Conservation (phyloP, 2,329 filamentous ascomycete species). For the Microsporum ferrugineum region DNA sequence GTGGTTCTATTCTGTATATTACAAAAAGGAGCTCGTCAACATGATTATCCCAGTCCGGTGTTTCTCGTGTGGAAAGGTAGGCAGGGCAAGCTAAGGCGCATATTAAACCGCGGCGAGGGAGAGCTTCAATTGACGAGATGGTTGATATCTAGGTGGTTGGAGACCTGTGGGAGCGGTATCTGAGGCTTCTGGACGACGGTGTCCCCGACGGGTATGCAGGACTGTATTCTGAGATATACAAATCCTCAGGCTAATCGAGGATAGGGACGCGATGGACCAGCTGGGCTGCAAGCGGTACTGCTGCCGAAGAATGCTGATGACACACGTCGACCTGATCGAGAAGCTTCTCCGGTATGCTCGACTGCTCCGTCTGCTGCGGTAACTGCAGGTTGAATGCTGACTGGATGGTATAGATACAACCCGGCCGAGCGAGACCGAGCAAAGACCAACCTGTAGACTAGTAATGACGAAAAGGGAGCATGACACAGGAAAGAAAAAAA, state of each 20-base stretch:
- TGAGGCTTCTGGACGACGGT: slow-evolving; percentile 72
- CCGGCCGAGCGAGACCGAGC: slow-evolving; percentile 38
- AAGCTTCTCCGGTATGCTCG: slow-evolving; percentile 73
- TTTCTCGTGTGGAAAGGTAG: slow-evolving; percentile 97
- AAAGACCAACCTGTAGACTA: slow-evolving; percentile 23
- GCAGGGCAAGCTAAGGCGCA: slow-evolving; percentile 11
- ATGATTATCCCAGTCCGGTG: slow-evolving; percentile 99
- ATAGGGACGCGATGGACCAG: slow-evolving; percentile 88
- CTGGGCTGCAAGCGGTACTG: slow-evolving; percentile 92
- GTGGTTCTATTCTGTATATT: neutral
- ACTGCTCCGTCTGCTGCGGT: neutral
- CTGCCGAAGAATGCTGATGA: slow-evolving; percentile 99
- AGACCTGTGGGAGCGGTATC: slow-evolving; percentile 93
- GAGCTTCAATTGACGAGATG: slow-evolving; percentile 10
- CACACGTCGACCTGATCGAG: slow-evolving; percentile 96
- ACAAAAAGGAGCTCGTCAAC: neutral
- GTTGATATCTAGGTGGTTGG: slow-evolving; percentile 62
- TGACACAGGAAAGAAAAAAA: neutral
- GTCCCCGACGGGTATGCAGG: slow-evolving; percentile 56
- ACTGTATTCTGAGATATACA: neutral
- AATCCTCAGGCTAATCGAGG: neutral
- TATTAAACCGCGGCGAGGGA: neutral
- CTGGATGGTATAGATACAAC: slow-evolving; percentile 33
- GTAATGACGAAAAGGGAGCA: neutral
- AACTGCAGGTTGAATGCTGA: slow-evolving; percentile 18